Conservation (phyloP, 2,329 filamentous ascomycete species). For the Lecanosticta acicola region DNA sequence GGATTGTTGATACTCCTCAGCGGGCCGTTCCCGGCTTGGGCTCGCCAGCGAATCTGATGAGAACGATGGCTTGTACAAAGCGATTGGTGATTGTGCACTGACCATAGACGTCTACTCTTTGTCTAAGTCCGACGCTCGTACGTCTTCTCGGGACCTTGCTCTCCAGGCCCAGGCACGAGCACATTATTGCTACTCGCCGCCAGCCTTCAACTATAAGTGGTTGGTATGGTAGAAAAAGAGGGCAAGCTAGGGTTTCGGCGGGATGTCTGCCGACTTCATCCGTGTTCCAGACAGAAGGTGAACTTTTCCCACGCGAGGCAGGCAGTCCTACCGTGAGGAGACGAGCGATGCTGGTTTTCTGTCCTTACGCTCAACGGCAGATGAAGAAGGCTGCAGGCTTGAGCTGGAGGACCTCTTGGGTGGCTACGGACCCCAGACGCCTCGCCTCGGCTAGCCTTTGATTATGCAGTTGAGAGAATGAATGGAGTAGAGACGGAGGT, state of each 20-base stretch:
- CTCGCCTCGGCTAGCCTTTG: not conserved
- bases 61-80: too few species aligned
- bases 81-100: too few species aligned
- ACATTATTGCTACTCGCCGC: too few species aligned
- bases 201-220: not conserved
- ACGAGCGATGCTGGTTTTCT: not conserved
- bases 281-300: not conserved
- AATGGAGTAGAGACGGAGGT: not conserved
- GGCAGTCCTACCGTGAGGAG: not conserved
- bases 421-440: too few species aligned
- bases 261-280: not conserved
- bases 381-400: too few species aligned
- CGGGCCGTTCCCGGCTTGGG: not conserved
- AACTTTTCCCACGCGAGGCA: too few species aligned
- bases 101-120: not conserved
- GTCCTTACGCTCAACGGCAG: too few species aligned
- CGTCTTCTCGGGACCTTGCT: not conserved
- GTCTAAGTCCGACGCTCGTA: constrained; percentile 1
- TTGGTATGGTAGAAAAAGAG: not conserved
- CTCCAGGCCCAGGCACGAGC: not conserved
- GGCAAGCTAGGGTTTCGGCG: not conserved
- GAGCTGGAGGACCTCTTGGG: too few species aligned
- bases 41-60: not conserved
- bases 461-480: not conserved
- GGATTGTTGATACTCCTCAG: not conserved